Conservation (phyloP, 257 asterid species). For the Leptodermis oblonga region DNA sequence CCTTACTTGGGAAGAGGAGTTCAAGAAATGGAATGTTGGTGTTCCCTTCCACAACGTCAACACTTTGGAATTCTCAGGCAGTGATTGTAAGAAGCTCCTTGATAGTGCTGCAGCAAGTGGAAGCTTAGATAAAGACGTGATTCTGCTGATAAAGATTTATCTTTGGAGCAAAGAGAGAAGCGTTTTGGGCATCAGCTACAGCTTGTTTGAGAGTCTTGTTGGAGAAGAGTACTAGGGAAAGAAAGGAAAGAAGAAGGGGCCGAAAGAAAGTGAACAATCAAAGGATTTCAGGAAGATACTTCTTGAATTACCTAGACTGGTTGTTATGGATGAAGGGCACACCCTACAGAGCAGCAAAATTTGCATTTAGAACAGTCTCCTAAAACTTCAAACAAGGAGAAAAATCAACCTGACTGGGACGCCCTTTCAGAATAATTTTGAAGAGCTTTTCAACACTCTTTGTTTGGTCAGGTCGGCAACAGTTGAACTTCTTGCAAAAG, state of each 20-base stretch:
- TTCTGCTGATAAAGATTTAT: constrained; percentile 38
- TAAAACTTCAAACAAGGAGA: constrained; percentile 34
- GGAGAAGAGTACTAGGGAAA: constrained; percentile 23
- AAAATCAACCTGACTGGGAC: constrained; percentile 66
- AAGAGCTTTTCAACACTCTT: constrained; percentile 50
- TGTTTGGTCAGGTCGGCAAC: constrained; percentile 46
- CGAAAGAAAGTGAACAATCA: constrained; percentile 2
- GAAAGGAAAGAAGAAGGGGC: constrained; percentile 8
- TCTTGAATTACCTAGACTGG: constrained; percentile 45
- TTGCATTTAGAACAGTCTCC: constrained; percentile 46
- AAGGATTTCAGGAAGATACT: constrained; percentile 31
- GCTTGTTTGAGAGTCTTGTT: constrained; percentile 37
- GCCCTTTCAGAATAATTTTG: constrained; percentile 62
- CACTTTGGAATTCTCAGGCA: constrained; percentile 26
- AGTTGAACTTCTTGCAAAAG: constrained; percentile 31
- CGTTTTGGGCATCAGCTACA: constrained; percentile 53
- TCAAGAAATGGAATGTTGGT: constrained; percentile 49
- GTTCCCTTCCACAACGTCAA: constrained; percentile 48
- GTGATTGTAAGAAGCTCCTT: constrained; percentile 25
- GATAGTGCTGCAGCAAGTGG: not conserved
- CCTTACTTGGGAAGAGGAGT: constrained; percentile 66
- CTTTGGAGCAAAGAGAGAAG: constrained; percentile 35
- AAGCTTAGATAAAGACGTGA: constrained; percentile 1
- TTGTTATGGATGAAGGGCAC: constrained; percentile 67
- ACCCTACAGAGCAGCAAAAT: constrained; percentile 46